Evolutionary conservation across 2,329 filamentous ascomycete species (phyloP).

Genomic region (Neofusicoccum ribis): DNA sequence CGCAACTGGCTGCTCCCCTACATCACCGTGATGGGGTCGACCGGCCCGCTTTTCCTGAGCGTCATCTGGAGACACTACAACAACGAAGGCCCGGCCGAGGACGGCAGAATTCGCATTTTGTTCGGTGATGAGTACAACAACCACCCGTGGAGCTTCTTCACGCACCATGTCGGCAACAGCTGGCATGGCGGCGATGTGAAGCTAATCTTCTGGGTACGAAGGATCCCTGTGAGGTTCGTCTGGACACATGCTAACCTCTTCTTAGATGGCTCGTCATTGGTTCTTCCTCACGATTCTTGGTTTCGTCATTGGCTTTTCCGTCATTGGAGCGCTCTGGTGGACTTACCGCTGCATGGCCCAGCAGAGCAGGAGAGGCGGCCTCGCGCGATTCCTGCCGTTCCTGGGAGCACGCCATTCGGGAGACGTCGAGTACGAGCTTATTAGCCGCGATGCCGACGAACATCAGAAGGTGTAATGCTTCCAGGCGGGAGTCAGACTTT

Average conservation of each 20-base stretch:
- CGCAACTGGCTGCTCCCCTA: conserved; percentile 70
- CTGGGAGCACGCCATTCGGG: neutral
- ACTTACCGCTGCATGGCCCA: conserved; percentile 45
- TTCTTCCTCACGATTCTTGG: conserved; percentile 56
- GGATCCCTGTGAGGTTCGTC: conserved; percentile 21
- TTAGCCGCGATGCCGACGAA: neutral
- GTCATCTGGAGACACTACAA: conserved; percentile 76
- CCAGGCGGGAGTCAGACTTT: neutral
- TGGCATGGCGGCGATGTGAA: conserved; percentile 66
- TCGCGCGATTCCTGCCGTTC: conserved; percentile 13
- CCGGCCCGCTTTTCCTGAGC: conserved; percentile 73
- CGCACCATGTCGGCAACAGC: conserved; percentile 63
- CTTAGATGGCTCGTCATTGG: conserved; percentile 55
- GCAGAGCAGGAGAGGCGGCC: conserved; percentile 8
- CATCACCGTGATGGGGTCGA: conserved; percentile 77
- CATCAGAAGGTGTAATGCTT: conserved; percentile 10
- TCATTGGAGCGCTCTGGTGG: conserved; percentile 55
- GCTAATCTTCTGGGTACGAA: conserved; percentile 62
- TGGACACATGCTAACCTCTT: neutral
- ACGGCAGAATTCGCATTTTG: conserved; percentile 64
- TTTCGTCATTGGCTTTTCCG: conserved; percentile 52
- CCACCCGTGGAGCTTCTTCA: conserved; percentile 71
- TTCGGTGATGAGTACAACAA: conserved; percentile 71
- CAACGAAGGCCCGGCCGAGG: conserved; percentile 48
- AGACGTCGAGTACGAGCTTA: conserved; percentile 19